These are phyloP conservation scores for Tolypocladium guangdongense DNA, from an alignment of 2,329 filamentous ascomycete genomes.

Conservation along the genomic window DNA sequence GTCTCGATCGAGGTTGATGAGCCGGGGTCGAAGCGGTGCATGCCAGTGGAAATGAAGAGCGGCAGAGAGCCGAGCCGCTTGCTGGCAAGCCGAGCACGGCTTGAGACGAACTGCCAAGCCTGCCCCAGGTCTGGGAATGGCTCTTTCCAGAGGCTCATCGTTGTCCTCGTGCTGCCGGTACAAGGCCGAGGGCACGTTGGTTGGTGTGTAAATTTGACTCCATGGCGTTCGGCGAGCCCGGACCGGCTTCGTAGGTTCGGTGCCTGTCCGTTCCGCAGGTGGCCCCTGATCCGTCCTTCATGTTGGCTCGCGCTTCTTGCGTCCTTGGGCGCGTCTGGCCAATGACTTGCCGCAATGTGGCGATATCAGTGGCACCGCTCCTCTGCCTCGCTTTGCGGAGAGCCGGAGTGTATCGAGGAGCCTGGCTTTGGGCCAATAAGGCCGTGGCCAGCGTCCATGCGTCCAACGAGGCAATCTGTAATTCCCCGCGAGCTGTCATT, in stretches of 20 bases:
- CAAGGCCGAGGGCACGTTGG: no score
- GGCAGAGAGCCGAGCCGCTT: background rate
- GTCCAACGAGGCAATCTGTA: no score
- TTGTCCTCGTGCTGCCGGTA: no score
- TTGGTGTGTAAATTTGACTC: no score
- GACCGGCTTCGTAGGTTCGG: no score
- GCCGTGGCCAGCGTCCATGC: no score
- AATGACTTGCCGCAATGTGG: background rate
- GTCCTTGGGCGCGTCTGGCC: background rate
- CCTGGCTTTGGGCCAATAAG: background rate
- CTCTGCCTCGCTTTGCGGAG: background rate
- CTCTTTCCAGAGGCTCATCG: background rate
- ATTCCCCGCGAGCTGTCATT: no score
- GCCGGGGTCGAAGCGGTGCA: background rate
- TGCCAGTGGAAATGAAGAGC: slow-evolving; percentile 6
- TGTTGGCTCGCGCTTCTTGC: background rate
- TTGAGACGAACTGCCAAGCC: background rate
- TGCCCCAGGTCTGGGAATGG: no score
- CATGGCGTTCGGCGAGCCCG: no score
- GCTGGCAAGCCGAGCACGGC: background rate
- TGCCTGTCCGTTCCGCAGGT: background rate
- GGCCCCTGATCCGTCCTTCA: background rate
- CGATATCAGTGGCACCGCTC: background rate
- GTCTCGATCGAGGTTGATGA: background rate
- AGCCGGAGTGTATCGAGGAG: no score